These are phyloP conservation scores for Calonectria henricotiae DNA, from an alignment of 2,329 filamentous ascomycete species.

Conservation along the genomic window DNA sequence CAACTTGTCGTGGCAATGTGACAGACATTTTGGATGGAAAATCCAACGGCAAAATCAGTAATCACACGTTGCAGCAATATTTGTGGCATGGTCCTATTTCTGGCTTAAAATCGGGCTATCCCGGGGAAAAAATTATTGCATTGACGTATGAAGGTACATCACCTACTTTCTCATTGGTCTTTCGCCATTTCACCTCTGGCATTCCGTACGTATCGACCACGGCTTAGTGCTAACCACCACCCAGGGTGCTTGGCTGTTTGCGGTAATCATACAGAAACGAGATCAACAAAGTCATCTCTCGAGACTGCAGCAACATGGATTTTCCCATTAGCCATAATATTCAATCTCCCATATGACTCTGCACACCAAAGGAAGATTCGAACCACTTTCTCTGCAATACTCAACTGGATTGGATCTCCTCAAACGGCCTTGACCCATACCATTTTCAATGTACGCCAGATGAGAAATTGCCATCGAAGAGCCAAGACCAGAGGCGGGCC, in stretches of 20 bases:
- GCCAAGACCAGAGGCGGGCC: background rate
- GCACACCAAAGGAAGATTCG: background rate
- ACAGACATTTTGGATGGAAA: background rate
- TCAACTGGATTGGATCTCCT: conserved; percentile 3
- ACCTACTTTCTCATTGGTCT: no score
- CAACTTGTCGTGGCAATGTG: background rate
- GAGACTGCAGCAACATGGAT: conserved; percentile 1
- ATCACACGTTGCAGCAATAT: conserved; percentile 7
- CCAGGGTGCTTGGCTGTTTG: background rate
- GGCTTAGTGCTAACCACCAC: background rate
- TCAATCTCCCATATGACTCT: conserved; percentile 14
- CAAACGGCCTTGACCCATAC: background rate
- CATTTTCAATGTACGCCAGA: background rate
- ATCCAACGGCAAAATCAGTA: background rate
- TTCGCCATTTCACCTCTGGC: no score
- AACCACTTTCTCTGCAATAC: background rate
- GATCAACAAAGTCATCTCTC: background rate
- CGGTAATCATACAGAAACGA: background rate
- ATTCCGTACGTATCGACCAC: no score
- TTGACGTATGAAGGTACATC: conserved; percentile 16
- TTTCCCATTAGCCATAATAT: background rate
- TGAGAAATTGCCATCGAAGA: background rate
- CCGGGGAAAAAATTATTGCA: background rate
- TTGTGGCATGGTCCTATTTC: conserved; percentile 14
- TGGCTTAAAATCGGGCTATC: background rate